phyloP scores from a whole-genome alignment of 2,329 filamentous ascomycete species.

The Ophiocordyceps polyrhachis-furcata region DNA sequence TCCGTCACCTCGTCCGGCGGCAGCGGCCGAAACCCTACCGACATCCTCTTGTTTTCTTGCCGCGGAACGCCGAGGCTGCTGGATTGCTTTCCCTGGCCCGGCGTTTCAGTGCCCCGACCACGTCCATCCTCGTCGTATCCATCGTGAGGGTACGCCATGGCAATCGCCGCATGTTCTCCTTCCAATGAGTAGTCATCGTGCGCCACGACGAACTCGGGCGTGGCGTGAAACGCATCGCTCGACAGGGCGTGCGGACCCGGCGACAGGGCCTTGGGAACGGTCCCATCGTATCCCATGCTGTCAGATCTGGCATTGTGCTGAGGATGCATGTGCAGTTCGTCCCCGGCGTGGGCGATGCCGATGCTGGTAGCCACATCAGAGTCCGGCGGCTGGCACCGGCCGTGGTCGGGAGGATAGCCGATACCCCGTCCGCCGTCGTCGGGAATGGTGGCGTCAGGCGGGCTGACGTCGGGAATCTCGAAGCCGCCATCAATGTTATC shows the following conservation, averaged over 20 bases:
- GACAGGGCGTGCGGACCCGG: conserved; percentile 7
- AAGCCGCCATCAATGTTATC: conserved; percentile 7
- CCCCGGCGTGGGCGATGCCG: conserved; percentile 5
- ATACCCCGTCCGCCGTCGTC: conserved; percentile 8
- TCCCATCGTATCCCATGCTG: conserved; percentile 17
- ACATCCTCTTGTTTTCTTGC: conserved; percentile 38
- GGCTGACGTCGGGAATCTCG: conserved; percentile 10
- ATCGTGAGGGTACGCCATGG: conserved; percentile 15
- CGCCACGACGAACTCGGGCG: not conserved
- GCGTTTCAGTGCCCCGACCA: conserved; percentile 17
- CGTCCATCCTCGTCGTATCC: conserved; percentile 13
- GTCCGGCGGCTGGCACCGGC: not conserved
- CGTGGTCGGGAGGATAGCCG: conserved; percentile 2
- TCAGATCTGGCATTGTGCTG: conserved; percentile 10
- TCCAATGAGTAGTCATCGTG: conserved; percentile 3
- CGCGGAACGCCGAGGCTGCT: conserved; percentile 33
- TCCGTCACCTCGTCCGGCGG: conserved; percentile 65
- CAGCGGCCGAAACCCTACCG: conserved; percentile 61
- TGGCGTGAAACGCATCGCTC: not conserved
- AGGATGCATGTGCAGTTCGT: conserved; percentile 9
- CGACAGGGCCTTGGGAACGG: conserved; percentile 14
- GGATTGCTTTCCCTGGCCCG: conserved; percentile 9
- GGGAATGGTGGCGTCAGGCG: conserved; percentile 12
- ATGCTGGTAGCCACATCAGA: conserved; percentile 1
- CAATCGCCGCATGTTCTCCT: conserved; percentile 9